Base-by-base conservation (phyloP, 1,139 yeast species). In the Scheffersomyces parashehatae region DNA sequence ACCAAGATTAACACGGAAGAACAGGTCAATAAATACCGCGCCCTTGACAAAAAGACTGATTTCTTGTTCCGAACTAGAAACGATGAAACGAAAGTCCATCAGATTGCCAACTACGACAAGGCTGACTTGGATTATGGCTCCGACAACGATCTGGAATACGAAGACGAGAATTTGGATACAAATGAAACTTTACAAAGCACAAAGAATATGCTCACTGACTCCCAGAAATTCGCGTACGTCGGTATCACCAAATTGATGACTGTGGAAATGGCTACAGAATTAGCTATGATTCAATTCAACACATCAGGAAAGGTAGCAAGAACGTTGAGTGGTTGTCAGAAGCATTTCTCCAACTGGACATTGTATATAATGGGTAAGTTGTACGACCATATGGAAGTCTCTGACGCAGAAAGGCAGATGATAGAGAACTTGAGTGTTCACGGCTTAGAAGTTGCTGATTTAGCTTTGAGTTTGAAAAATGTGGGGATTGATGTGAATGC, bases 141-240 rank as follows among this genome's bases (percentile, higher is more conserved):
- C 6, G 53, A 47, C 51, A 51, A 70, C 12, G 58, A 53, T n/a
- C 51, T 53, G 36, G 55, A 51, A 30, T 60, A 60, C 47, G 67
- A 63, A 35, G 64, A 59, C 14, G 73, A 67, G 5, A 50, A 79
- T 61, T 38, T 61, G 60, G 64, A 84, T 72, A 58, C 83, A 0
- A 71, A 71, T 8, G 82, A 82, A 37, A 95, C 91, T 44, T 68
- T 93, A 48, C 82, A 82, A 46, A 79, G 93, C 1, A 93, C 98
- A 5, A 89, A 86, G 59, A 79, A 82, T 28, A 81, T 95, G 82
- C 74, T 95, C 28, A 76, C 83, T 3, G 98, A 89, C 24, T 74
- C 85, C 15, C 97, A 95, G 60, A 84, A 88, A 55, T 87, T 91
- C 52, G 98, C 98, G 3, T 95, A 95, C 58, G 86, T 88, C 5